phyloP scores from a whole-genome alignment of 805 yeast species.

The Cyberlindnera mrakii region DNA sequence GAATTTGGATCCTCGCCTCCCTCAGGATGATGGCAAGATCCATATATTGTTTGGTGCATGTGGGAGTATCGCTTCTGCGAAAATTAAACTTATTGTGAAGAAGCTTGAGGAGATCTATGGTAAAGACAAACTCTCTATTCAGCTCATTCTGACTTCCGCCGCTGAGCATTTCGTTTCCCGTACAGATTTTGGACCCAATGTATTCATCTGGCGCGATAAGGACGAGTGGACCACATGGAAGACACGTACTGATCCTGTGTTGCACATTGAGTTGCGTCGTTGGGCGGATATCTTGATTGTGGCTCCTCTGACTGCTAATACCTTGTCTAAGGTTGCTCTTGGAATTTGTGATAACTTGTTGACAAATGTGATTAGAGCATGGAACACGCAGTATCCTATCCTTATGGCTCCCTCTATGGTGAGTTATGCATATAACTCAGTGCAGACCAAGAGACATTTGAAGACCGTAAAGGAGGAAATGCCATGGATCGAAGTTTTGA shows the following conservation, averaged over 20 bases:
- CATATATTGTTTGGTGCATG: slow-evolving; percentile 85
- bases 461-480: slow-evolving; percentile 76
- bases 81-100: slow-evolving; percentile 71
- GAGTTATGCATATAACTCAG: slow-evolving; percentile 83
- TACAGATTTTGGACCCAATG: slow-evolving; percentile 49
- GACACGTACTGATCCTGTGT: slow-evolving; percentile 77
- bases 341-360: slow-evolving; percentile 91
- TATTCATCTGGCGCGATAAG: slow-evolving; percentile 84
- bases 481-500: slow-evolving; percentile 92
- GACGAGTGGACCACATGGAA: slow-evolving; percentile 96
- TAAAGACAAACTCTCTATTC: slow-evolving; percentile 67
- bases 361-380: slow-evolving; percentile 87
- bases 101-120: slow-evolving; percentile 80
- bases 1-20: slow-evolving; percentile 57
- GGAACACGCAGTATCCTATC: slow-evolving; percentile 91
- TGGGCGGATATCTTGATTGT: slow-evolving; percentile 95
- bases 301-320: slow-evolving; percentile 94
- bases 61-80: slow-evolving; percentile 80
- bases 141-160: slow-evolving; percentile 76
- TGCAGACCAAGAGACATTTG: slow-evolving; percentile 80
- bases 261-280: slow-evolving; percentile 89
- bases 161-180: slow-evolving; percentile 73
- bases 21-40: slow-evolving; percentile 81
- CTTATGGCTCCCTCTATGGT: slow-evolving; percentile 95
- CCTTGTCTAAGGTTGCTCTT: slow-evolving; percentile 80